Evolutionary conservation across 2,329 filamentous ascomycete genomes (phyloP), one percentile per base, ranked within the genome.

Genomic region (Metarhizium robertsii): DNA sequence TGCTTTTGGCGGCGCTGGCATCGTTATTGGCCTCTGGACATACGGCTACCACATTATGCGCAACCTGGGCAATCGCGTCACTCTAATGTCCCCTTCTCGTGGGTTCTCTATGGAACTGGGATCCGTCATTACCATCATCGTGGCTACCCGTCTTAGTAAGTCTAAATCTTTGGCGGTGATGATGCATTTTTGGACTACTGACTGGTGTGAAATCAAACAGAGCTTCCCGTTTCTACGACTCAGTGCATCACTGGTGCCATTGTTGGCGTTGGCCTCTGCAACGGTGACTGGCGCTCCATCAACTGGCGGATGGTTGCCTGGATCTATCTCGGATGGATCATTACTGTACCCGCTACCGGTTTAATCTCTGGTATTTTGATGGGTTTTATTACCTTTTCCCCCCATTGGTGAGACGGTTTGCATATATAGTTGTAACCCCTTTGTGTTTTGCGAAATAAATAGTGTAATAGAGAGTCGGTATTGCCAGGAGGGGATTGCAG

Each of bases 41-140:
- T 76, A 83, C 60, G 81, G 81, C 1, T 85, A 84, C 67, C 80
- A 84, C 65, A 84, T 85, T 67, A 85, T 85, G 81, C 74, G 76
- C 46, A 79, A 80, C 62, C 72, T 84, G 58, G 81, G 81, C 55
- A 85, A 85, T 71, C 76, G 79, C 60, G 75, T 85, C 58, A 84
- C 82, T 11, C 75, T 81, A n/a, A 80, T 83, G 72, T 83, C 80
- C 0, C 82, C 81, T 3, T 74, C 77, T 2, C 77, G 80, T 62
- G 81, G 81, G 50, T 81, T 78, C 69, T 79, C 75, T 42, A 81
- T 82, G 78, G 81, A 84, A 67, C 73, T 85, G 52, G 82, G 80
- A 40, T 77, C 79, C 30, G 81, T 81, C 38, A 75, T 83, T 60
- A 85, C 84, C 20, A 76, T 87, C 59, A 78, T 87, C 53, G 66